A percentile compares a stretch with the other conserved stretches of the same genome.
phyloP scores from a whole-genome alignment of 2,329 filamentous ascomycete species.

The Neonectria punicea region DNA sequence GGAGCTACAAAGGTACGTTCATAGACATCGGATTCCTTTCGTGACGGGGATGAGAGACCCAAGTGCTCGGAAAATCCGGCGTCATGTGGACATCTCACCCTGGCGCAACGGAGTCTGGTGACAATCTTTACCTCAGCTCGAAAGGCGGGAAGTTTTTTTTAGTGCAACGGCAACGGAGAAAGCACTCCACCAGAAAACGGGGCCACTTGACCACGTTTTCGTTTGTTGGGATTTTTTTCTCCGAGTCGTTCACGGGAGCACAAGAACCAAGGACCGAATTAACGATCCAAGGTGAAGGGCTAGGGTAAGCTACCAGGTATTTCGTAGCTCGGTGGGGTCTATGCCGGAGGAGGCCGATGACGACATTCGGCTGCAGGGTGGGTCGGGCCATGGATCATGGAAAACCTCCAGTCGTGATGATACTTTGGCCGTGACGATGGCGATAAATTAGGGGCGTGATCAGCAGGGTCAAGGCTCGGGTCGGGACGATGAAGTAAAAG shows the following conservation, averaged over 20 bases:
- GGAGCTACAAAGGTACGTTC: neutral
- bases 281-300: neutral
- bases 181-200: neutral
- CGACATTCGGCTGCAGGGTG: constrained; percentile 18
- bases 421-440: constrained; percentile 2
- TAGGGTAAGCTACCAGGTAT: neutral
- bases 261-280: neutral
- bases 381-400: constrained; percentile 4
- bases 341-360: constrained; percentile 11
- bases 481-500: neutral
- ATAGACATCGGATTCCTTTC: neutral
- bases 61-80: constrained; percentile 11
- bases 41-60: neutral
- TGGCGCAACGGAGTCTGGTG: constrained; percentile 15
- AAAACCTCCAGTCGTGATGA: constrained; percentile 1
- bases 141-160: neutral
- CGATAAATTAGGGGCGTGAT: neutral
- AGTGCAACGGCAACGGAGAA: neutral
- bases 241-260: neutral
- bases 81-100: constrained; percentile 21
- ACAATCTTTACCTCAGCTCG: neutral
- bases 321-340: neutral
- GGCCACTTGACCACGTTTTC: neutral
- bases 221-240: neutral
- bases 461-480: neutral